phyloP scores from a whole-genome alignment of 163 green algal genomes.

The Prototheca cutis region DNA sequence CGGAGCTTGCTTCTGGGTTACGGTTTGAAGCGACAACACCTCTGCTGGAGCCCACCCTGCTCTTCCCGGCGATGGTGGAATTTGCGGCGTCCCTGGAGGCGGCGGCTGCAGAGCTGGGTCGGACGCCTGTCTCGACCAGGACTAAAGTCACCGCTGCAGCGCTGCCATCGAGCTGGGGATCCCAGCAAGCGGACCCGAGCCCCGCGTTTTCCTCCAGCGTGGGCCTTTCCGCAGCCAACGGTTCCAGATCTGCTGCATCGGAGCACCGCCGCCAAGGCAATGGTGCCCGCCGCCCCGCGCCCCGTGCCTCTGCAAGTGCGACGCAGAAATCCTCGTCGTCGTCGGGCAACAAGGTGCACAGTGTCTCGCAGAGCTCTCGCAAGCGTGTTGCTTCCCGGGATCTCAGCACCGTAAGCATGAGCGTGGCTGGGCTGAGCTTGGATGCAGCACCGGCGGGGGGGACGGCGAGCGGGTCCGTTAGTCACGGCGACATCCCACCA shows the following conservation, averaged over 20 bases:
- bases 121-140: background rate
- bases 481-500: background rate
- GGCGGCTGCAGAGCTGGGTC: background rate
- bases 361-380: background rate
- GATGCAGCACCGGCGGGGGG: background rate
- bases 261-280: no score
- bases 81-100: background rate
- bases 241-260: background rate
- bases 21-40: no score
- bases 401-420: background rate
- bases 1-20: background rate
- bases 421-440: background rate
- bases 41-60: background rate
- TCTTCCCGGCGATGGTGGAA: background rate
- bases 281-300: no score
- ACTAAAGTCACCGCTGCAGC: background rate
- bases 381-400: background rate
- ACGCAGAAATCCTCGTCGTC: no score
- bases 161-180: background rate
- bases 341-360: background rate
- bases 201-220: no score
- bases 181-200: no score
- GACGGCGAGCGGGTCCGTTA: background rate
- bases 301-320: no score
- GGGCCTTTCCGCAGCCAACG: background rate